Conservation (phyloP, 257 asterid species). For the Fraxinus quadrangulata region DNA sequence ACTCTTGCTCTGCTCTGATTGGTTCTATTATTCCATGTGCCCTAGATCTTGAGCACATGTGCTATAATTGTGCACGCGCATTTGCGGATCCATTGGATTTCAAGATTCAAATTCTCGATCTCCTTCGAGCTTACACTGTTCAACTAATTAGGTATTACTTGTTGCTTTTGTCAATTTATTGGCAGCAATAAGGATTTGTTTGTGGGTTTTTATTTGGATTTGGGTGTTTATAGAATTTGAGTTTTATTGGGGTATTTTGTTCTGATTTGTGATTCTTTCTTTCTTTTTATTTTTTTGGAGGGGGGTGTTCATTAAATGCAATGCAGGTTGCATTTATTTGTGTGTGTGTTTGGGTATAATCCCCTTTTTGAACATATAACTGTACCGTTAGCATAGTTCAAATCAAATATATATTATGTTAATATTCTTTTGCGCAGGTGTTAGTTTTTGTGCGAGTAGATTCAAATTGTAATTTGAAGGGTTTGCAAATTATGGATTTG, state of each 20-base stretch:
- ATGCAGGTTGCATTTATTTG: slow-evolving; percentile 13
- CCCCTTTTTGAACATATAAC: background rate
- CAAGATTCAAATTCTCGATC: slow-evolving; percentile 5
- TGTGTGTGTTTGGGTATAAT: no score
- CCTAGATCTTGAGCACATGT: slow-evolving; percentile 3
- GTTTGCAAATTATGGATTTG: slow-evolving; percentile 34
- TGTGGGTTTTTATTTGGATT: slow-evolving; percentile 11
- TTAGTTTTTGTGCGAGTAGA: slow-evolving; percentile 25
- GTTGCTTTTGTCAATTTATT: background rate
- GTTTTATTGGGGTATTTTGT: slow-evolving; percentile 8
- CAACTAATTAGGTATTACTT: background rate
- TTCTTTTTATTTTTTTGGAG: background rate
- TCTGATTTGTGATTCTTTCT: background rate
- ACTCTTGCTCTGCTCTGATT: slow-evolving; percentile 16
- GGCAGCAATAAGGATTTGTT: background rate
- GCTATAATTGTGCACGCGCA: background rate
- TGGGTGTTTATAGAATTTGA: background rate
- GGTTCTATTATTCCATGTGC: slow-evolving; percentile 2
- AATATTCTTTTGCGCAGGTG: background rate
- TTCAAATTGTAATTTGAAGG: slow-evolving; percentile 20
- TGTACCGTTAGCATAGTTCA: background rate
- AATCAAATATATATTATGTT: background rate
- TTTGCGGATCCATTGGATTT: background rate
- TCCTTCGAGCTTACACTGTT: background rate
- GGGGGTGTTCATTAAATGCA: slow-evolving; percentile 33